phyloP scores from a whole-genome alignment of 495 filamentous ascomycete species.

The Acidiella bohemica region DNA sequence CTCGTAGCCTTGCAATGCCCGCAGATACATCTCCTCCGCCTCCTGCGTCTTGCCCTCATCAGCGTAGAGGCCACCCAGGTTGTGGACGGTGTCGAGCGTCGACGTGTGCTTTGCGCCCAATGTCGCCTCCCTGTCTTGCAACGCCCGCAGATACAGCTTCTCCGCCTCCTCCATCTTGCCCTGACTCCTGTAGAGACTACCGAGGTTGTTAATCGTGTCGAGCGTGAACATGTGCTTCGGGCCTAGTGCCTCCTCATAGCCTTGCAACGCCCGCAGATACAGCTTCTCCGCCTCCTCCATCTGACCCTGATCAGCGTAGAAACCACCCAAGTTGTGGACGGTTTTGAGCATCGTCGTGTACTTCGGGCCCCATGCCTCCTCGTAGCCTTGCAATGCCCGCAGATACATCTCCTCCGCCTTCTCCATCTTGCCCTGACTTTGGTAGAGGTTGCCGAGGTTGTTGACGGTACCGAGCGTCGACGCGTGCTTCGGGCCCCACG shows the following conservation, averaged over 20 bases:
- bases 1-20: too few relatives aligned
- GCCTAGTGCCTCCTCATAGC: slow-evolving; percentile 9
- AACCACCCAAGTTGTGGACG: slow-evolving; percentile 18
- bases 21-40: too few relatives aligned
- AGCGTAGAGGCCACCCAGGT: slow-evolving; percentile 6
- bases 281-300: slow-evolving; percentile 28
- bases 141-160: slow-evolving; percentile 20
- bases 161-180: slow-evolving; percentile 30
- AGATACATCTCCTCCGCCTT: slow-evolving; percentile 31
- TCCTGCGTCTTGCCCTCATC: too few relatives aligned
- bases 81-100: slow-evolving; percentile 3
- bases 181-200: slow-evolving; percentile 18
- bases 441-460: slow-evolving; percentile 12
- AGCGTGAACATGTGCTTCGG: slow-evolving; percentile 11
- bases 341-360: slow-evolving; percentile 31
- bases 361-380: slow-evolving; percentile 29
- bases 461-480: slow-evolving; percentile 30
- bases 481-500: slow-evolving; percentile 29
- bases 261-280: slow-evolving; percentile 14
- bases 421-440: slow-evolving; percentile 25
- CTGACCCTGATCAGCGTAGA: slow-evolving; percentile 24
- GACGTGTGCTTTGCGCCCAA: slow-evolving; percentile 6
- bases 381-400: slow-evolving; percentile 29
- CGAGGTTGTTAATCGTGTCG: slow-evolving; percentile 1
- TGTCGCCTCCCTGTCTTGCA: slow-evolving; percentile 7